Evolutionary conservation across 805 yeast genomes (phyloP).

Genomic region (Metschnikowia dekortorum): DNA sequence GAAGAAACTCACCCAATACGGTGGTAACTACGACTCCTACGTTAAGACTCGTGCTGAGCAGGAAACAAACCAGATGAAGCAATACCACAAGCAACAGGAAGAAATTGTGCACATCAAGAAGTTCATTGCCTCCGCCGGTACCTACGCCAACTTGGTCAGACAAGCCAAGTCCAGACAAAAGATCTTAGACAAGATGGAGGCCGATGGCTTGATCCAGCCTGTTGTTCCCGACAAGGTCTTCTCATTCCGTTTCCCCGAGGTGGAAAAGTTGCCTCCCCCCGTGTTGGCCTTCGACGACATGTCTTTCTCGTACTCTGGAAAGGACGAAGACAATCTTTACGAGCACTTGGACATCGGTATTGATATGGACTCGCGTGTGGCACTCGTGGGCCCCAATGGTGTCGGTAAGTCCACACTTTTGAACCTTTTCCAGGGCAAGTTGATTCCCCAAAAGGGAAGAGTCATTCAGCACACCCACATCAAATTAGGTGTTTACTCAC

Average conservation of each 20-base stretch:
- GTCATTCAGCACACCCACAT: slow-evolving; percentile 96
- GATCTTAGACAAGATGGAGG: slow-evolving; percentile 99
- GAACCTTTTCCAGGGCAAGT: slow-evolving; percentile 93
- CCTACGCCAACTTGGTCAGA: slow-evolving; percentile 96
- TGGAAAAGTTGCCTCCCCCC: slow-evolving; percentile 98
- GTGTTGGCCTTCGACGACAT: slow-evolving; percentile 95
- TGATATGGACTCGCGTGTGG: slow-evolving; percentile 98
- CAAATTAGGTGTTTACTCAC: slow-evolving; percentile 97
- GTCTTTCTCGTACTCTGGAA: slow-evolving; percentile 85
- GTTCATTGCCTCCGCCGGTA: slow-evolving; percentile 99
- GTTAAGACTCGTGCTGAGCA: slow-evolving; percentile 88
- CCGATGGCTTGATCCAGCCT: slow-evolving; percentile 92
- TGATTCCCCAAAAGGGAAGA: slow-evolving; percentile 88
- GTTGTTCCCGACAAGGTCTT: slow-evolving; percentile 92
- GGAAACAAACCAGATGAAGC: slow-evolving; percentile 98
- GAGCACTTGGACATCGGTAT: slow-evolving; percentile 93
- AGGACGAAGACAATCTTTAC: slow-evolving; percentile 80
- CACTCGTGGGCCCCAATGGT: slow-evolving; percentile 98
- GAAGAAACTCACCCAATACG: slow-evolving; percentile 69
- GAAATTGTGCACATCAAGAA: slow-evolving; percentile 97
- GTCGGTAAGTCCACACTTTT: slow-evolving; percentile 95
- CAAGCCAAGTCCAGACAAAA: slow-evolving; percentile 99
- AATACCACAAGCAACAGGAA: slow-evolving; percentile 95
- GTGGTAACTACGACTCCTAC: slow-evolving; percentile 98
- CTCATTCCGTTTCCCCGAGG: slow-evolving; percentile 89